These are phyloP conservation scores for Fraxinus greggii DNA, from an alignment of 305 asterid genomes.

Conservation along the genomic window DNA sequence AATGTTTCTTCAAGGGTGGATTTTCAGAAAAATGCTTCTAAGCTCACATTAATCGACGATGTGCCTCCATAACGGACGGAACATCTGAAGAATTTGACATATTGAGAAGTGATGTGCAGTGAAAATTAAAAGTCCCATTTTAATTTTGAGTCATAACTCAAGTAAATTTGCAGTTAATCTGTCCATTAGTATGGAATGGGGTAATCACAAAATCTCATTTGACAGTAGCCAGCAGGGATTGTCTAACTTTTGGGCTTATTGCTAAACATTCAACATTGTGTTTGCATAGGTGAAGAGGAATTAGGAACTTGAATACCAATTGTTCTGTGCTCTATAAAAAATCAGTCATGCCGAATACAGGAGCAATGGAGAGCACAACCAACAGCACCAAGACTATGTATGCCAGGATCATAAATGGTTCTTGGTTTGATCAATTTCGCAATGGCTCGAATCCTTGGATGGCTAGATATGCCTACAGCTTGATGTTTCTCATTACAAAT, in stretches of 20 bases:
- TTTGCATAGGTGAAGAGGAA: constrained; percentile 31
- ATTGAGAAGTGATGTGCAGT: background rate
- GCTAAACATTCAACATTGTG: constrained; percentile 2
- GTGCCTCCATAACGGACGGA: background rate
- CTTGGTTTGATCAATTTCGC: constrained; percentile 49
- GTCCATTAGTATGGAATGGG: background rate
- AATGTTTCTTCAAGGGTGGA: background rate
- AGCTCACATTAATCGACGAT: background rate
- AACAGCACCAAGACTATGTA: constrained; percentile 29
- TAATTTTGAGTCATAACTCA: constrained; percentile 8
- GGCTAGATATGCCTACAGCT: constrained; percentile 53
- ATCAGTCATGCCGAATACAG: constrained; percentile 11
- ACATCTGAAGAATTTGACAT: background rate
- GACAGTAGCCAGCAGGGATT: background rate
- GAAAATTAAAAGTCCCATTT: background rate
- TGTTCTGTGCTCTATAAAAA: constrained; percentile 20
- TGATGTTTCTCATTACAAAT: constrained; percentile 43
- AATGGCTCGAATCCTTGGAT: constrained; percentile 60
- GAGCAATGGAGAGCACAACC: constrained; percentile 34
- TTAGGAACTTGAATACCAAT: constrained; percentile 20
- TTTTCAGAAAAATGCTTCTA: background rate
- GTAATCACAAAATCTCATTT: background rate
- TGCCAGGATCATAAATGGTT: constrained; percentile 38
- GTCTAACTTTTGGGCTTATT: background rate
- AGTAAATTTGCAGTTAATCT: background rate